phyloP scores from a whole-genome alignment of 2,329 filamentous ascomycete species.

The Nemania sp. region DNA sequence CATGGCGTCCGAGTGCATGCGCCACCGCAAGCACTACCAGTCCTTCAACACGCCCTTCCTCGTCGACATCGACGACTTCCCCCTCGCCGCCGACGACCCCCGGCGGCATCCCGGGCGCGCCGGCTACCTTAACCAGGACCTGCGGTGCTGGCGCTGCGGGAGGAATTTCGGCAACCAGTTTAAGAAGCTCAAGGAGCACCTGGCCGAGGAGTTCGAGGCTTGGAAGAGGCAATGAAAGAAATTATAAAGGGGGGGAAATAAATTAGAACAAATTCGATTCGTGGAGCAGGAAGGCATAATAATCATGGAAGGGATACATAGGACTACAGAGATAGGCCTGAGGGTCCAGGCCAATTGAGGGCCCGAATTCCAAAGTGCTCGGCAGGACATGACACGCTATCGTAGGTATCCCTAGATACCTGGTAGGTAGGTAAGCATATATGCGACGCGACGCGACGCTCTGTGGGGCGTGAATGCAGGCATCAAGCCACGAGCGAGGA shows the following conservation, averaged over 20 bases:
- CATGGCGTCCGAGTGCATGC: conserved; percentile 71
- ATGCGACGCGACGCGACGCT: background rate
- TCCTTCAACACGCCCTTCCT: conserved; percentile 89
- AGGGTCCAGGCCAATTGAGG: no score
- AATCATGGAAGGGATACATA: no score
- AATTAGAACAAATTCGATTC: no score
- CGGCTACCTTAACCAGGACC: conserved; percentile 66
- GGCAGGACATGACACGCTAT: no score
- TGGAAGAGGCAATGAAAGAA: conserved; percentile 68
- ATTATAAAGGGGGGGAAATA: background rate
- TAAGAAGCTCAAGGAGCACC: conserved; percentile 56
- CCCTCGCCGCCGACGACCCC: conserved; percentile 67
- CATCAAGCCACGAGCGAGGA: background rate
- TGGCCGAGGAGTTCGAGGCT: conserved; percentile 72
- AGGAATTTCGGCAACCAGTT: conserved; percentile 76
- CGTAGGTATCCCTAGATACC: no score
- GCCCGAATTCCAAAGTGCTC: no score
- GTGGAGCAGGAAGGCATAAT: no score
- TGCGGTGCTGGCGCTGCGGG: conserved; percentile 86
- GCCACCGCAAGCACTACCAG: conserved; percentile 87
- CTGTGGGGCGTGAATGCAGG: conserved; percentile 12
- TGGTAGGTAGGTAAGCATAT: no score
- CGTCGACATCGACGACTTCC: conserved; percentile 77
- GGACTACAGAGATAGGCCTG: no score
- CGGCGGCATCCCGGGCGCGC: conserved; percentile 60